Evolutionary conservation across 768 basidiomycete genomes (phyloP), one percentile per base, ranked within the genome.

Genomic region (Tylopilus rubrobrunneus): DNA sequence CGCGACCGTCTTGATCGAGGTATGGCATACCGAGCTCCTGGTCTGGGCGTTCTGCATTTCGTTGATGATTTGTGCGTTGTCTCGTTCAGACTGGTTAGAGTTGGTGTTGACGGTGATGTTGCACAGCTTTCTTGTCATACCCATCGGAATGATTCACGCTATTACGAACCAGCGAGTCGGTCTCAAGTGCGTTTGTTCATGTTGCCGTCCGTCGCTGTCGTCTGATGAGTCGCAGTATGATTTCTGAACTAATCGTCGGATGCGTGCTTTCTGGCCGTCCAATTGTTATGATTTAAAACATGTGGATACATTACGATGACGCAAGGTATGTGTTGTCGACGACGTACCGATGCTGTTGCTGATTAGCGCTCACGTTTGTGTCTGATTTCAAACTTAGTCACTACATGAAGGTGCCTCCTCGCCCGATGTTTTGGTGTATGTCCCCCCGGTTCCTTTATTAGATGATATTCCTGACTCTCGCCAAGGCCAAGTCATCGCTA

Each of bases 381-480:
- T 74, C 77, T 45, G 87, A 89, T 66, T 84, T 89, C 68, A 90
- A 89, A 69, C 76, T 89, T 34, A 87, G 87, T 49, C 86, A 89
- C 71, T 87, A 76, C 73, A 85, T 85, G 78, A 80, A 84, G 74
- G 73, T 87, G 37, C 81, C 85, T 12, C 84, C 82, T 41, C 74
- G 84, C 19, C 74, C 81, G 0, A 85, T 87, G 78, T 87, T 87
- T 62, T 79, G 80, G 78, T 73, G 76, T 63, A 45, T 4, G 62
- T 48, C 8, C 12, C 11, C 5, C 12, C 33, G 12, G 10, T 12
- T 34, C 33, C 10, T 12, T 12, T 34, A 4, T 34, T 12, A 12
- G 39, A 36, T 48, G 14, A 11, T 12, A 6, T 41, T 27, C 1
- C 43, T 56, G 34, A 56, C 29, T 7, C 5, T 0, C 23, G 1